Base-by-base conservation (phyloP, 2,329 filamentous ascomycete genomes). In the Colletotrichum sp. region DNA sequence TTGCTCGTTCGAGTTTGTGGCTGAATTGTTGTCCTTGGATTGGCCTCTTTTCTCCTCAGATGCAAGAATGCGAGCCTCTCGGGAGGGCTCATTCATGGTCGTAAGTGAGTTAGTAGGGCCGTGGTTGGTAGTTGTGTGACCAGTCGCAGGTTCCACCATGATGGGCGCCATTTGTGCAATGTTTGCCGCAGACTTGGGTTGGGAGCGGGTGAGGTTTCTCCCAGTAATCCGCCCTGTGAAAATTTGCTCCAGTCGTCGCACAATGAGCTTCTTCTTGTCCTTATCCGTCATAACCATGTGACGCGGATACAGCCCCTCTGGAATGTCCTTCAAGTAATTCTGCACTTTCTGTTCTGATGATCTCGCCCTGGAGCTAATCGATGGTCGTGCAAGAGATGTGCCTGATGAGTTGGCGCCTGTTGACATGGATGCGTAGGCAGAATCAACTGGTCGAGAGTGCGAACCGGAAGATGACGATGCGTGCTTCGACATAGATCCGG, bases 261-360 rank as follows among this genome's bases (percentile, higher is more conserved):
- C 95, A 0, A 96, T 93, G 24, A 96, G 81, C 81, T 93, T 95
- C 86, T 95, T 95, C 85, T 92, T 95, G 8, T 94, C 90, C 78
- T 91, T 93, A 16, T 96, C 95, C 0, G 92, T 92, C 90, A 96
- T 91, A 1, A 87, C 82, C 28, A 89, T 86, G 59, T 90, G 88
- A 13, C 90, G 89, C 0, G 94, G 93, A 49, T 95, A 87, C 0
- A 96, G 81, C 0, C 93, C 92, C 77, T 92, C 89, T 0, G 94
- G 94, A 7, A 96, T 95, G 66, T 95, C 93, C 64, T 93, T 90
- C 3, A 96, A 85, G 78, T 95, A 96, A 3, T 87, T 92, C 76
- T 94, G 90, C 2, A 96, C 91, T 72, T 92, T 94, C 68, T 90
- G 89, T 15, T 92, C 89, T 2, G 87, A 86, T 0, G 87, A 87